Conservation (phyloP, 768 basidiomycete genomes). For the Rubroboletus pulcherrimus region DNA sequence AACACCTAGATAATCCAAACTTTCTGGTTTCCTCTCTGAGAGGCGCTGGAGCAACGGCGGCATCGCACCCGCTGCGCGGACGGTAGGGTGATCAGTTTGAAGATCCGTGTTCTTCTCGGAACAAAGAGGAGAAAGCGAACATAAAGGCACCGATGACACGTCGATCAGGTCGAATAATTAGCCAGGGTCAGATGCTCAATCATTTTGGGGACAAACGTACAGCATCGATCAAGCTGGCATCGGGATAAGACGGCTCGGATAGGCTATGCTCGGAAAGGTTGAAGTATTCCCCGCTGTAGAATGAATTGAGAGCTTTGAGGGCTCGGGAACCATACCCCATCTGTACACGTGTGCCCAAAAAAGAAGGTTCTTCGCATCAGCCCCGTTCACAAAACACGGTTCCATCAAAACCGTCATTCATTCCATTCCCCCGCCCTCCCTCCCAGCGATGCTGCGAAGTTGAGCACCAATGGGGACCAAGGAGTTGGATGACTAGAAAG, state of each 20-base stretch:
- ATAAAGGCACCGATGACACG: not conserved
- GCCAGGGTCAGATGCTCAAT: not conserved
- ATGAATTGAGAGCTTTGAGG: constrained; percentile 79
- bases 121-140: not conserved
- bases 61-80: constrained; percentile 76
- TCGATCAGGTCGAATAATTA: constrained; percentile 1
- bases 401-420: not conserved
- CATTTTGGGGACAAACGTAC: constrained; percentile 27
- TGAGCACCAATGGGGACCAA: not conserved
- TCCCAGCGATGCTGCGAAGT: not conserved
- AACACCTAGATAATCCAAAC: constrained; percentile 91
- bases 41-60: constrained; percentile 90
- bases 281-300: constrained; percentile 91
- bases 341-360: constrained; percentile 34
- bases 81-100: constrained; percentile 71
- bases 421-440: not conserved
- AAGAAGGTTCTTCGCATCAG: constrained; percentile 1
- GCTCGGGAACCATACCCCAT: constrained; percentile 97
- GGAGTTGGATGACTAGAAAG: not conserved
- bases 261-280: constrained; percentile 66
- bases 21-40: constrained; percentile 85
- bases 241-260: constrained; percentile 55
- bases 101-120: constrained; percentile 46
- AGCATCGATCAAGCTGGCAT: constrained; percentile 47
- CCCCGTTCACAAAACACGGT: not conserved